Base-by-base conservation (phyloP, 495 filamentous ascomycete genomes). In the Collariella sp. region DNA sequence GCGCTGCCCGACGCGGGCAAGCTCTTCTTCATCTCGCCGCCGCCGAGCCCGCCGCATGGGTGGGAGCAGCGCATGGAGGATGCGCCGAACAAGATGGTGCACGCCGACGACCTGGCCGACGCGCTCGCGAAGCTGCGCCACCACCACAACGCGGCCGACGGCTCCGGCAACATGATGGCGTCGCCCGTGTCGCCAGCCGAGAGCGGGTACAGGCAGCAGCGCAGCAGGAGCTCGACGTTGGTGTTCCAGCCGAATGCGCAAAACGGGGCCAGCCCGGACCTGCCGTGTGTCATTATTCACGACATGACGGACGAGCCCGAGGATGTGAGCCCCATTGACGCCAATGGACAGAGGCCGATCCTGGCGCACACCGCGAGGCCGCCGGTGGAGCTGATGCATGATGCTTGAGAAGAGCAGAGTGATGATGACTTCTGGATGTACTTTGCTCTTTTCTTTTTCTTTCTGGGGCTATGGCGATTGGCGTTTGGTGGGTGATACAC, bases 1-100 rank as follows among this genome's bases (percentile, higher is more conserved):
- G 77, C 85, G 35, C 83, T 89, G 1, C 93, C 93, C 13, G 87
- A 95, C 57, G 74, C 83, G 40, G 83, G 87, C 60, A 96, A 96
- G 73, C 79, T 96, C 34, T 95, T 96, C 79, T 97, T 98, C 74
- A 96, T 98, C 73, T 88, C 83, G 52, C 93, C 93, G 33, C 93
- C 93, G 10, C 94, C 93, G 1, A 83, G 77, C 54, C 93, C 93
- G 46, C 93, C 93, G 2, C 86, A 89, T 64, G 93, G 91, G 35
- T 98, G 93, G 93, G 86, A 91, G 70, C 79, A 90, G 74, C 81
- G 82, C 62, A 74, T 88, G 44, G 93, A 98, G 72, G 90, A 86
- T 22, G 87, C 91, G 3, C 93, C 93, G 29, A 98, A 98, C 69
- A 91, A 89, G 70, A 84, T 88, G 55, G 89, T 96, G 9, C 87